Conservation (phyloP, 768 basidiomycete species). For the Flagelloscypha sp. region DNA sequence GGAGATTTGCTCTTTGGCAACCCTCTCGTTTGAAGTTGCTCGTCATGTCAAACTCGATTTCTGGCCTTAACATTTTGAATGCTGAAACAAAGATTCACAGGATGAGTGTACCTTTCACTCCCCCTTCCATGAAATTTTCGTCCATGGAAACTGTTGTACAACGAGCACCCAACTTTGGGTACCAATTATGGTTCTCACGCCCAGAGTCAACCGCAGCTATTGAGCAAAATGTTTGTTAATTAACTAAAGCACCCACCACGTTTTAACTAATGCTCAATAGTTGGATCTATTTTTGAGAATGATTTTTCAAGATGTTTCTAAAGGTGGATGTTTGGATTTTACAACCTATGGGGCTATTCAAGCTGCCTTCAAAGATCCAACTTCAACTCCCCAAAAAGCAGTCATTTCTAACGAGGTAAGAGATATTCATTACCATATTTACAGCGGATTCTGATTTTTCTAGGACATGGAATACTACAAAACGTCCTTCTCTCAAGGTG, state of each 20-base stretch:
- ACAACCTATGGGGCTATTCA: no score
- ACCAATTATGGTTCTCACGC: slow-evolving; percentile 61
- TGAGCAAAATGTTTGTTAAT: slow-evolving; percentile 41
- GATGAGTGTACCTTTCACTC: slow-evolving; percentile 58
- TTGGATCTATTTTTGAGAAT: no score
- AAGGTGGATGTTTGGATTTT: no score
- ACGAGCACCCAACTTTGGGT: slow-evolving; percentile 49
- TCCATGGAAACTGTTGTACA: slow-evolving; percentile 44
- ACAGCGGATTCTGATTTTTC: no score
- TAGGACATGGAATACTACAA: slow-evolving; percentile 54
- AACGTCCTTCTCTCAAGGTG: slow-evolving; percentile 34
- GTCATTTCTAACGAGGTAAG: no score
- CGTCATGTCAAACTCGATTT: slow-evolving; percentile 38
- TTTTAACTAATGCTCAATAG: no score
- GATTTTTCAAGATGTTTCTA: no score
- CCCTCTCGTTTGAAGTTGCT: slow-evolving; percentile 54
- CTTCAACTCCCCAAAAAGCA: no score
- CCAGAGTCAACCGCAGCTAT: slow-evolving; percentile 44
- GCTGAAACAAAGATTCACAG: slow-evolving; percentile 25
- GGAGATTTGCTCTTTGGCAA: slow-evolving; percentile 66
- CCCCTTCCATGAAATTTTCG: slow-evolving; percentile 42
- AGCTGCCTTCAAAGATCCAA: no score
- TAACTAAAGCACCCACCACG: no score
- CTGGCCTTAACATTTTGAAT: slow-evolving; percentile 2
- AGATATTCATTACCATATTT: no score